A percentile compares a stretch with the other conserved stretches of the same genome.
phyloP scores from a whole-genome alignment of 805 yeast genomes.

The Wickerhamiella galacta region DNA sequence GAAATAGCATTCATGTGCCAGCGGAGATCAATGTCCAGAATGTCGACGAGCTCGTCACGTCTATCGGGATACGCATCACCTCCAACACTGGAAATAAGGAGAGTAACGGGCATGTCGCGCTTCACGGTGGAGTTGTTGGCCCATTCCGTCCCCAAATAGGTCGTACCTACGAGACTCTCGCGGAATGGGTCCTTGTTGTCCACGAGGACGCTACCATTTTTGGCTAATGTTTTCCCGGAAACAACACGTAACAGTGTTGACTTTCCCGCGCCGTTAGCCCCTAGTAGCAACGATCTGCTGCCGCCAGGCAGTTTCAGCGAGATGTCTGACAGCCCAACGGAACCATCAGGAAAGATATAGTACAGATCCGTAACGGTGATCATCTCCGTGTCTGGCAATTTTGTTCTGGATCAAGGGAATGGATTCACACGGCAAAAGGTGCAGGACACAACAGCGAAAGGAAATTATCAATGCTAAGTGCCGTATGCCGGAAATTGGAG shows the following conservation, averaged over 20 bases:
- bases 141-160: constrained; percentile 96
- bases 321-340: constrained; percentile 53
- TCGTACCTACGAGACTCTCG: constrained; percentile 30
- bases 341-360: constrained; percentile 48
- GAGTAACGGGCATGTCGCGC: constrained; percentile 76
- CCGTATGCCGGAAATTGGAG: too few species aligned
- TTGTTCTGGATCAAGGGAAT: too few species aligned
- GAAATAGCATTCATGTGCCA: constrained; percentile 91
- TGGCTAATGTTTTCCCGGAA: constrained; percentile 82
- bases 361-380: constrained; percentile 48
- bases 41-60: constrained; percentile 54
- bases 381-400: too few species aligned
- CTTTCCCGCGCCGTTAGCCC: constrained; percentile 97
- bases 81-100: constrained; percentile 67
- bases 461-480: too few species aligned
- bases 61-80: constrained; percentile 60
- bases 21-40: constrained; percentile 67
- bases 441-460: too few species aligned
- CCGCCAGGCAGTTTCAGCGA: constrained; percentile 47
- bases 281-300: constrained; percentile 62
- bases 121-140: constrained; percentile 80
- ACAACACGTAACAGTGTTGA: constrained; percentile 70
- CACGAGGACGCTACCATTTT: constrained; percentile 49
- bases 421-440: too few species aligned
- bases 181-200: constrained; percentile 83